Conservation (phyloP, 1,284 basidiomycete species). For the Cryptococcus sp. region DNA sequence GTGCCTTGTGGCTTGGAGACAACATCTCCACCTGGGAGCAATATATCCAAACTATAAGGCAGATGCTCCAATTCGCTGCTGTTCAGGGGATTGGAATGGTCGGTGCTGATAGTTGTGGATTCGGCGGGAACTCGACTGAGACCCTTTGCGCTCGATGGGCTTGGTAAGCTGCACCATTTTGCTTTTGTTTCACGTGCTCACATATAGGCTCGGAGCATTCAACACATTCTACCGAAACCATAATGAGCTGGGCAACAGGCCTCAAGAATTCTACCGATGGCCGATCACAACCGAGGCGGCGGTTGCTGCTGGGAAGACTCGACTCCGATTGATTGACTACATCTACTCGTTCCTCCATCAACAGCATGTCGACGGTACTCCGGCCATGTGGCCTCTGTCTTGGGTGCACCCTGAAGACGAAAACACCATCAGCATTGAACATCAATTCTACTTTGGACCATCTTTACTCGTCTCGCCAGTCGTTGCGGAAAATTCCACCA, state of each 20-base stretch:
- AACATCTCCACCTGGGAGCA: conserved; percentile 55
- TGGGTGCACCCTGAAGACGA: conserved; percentile 68
- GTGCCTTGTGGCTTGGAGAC: conserved; percentile 69
- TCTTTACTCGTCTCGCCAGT: conserved; percentile 70
- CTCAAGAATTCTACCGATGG: conserved; percentile 68
- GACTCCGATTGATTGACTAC: conserved; percentile 66
- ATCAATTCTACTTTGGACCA: conserved; percentile 64
- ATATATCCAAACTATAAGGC: conserved; percentile 43
- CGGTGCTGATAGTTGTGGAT: conserved; percentile 61
- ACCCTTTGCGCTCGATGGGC: conserved; percentile 74
- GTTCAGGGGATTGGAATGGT: conserved; percentile 51
- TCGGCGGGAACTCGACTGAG: conserved; percentile 65
- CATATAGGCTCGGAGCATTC: conserved; percentile 63
- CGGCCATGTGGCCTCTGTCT: conserved; percentile 66
- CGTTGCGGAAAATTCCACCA: conserved; percentile 56
- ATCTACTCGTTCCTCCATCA: conserved; percentile 65
- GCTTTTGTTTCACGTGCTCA: conserved; percentile 71
- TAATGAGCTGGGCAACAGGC: conserved; percentile 33
- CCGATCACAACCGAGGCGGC: conserved; percentile 58
- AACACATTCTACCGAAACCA: conserved; percentile 23
- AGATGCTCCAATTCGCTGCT: conserved; percentile 9
- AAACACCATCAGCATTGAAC: conserved; percentile 60
- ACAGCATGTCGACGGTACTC: conserved; percentile 48
- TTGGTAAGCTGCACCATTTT: conserved; percentile 58
- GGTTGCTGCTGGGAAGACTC: conserved; percentile 58